These are phyloP conservation scores for Trichosporon asahii DNA, from an alignment of 1,284 basidiomycete genomes.

Conservation along the genomic window DNA sequence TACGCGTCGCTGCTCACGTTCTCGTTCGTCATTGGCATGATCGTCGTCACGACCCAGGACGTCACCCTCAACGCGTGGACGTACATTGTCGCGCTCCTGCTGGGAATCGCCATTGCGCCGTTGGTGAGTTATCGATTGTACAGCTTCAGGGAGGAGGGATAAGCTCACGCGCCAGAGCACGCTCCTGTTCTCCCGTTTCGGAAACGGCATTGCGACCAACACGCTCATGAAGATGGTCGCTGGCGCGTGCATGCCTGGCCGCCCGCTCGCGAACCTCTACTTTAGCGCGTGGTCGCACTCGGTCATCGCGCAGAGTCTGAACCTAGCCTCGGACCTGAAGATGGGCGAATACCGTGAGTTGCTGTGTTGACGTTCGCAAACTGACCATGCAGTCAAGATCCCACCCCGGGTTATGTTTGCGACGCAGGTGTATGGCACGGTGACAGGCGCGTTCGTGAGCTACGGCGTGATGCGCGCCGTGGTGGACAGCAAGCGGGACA, in stretches of 20 bases:
- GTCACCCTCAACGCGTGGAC: constrained; percentile 28
- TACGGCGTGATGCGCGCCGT: constrained; percentile 34
- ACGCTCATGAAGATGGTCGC: constrained; percentile 31
- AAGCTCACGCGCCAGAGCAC: constrained; percentile 12
- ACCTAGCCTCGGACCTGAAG: constrained; percentile 28
- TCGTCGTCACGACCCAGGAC: constrained; percentile 28
- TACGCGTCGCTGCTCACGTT: constrained; percentile 27
- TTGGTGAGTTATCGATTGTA: constrained; percentile 19
- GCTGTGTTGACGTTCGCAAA: not conserved
- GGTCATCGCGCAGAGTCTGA: constrained; percentile 26
- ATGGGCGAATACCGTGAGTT: constrained; percentile 27
- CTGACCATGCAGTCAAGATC: constrained; percentile 32
- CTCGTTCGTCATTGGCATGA: constrained; percentile 28
- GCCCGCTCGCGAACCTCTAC: constrained; percentile 32
- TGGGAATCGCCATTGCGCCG: constrained; percentile 29
- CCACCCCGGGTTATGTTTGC: constrained; percentile 32
- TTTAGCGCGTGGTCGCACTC: constrained; percentile 29
- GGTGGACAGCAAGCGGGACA: constrained; percentile 29
- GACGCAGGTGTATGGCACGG: constrained; percentile 30
- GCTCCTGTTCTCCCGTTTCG: constrained; percentile 29
- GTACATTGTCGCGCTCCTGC: constrained; percentile 27
- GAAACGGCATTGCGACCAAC: constrained; percentile 31
- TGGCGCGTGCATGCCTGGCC: constrained; percentile 27
- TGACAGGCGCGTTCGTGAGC: constrained; percentile 36
- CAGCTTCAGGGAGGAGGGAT: not conserved